These are phyloP conservation scores for Sporobolomyces phaffii DNA, from an alignment of 768 basidiomycete genomes.

Conservation along the genomic window DNA sequence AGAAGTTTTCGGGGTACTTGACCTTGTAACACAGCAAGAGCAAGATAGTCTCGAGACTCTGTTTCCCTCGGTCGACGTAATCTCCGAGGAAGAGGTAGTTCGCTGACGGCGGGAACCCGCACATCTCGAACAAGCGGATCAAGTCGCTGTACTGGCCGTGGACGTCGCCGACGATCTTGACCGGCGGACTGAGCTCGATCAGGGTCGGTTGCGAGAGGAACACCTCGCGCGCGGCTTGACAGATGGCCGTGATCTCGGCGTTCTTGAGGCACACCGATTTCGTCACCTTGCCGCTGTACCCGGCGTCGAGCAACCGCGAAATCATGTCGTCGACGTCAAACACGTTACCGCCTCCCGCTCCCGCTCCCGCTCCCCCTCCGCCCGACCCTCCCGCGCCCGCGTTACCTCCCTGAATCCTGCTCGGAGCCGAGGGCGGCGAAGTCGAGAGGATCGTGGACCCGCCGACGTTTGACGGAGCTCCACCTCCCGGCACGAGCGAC, in stretches of 20 bases:
- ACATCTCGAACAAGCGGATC: constrained; percentile 98
- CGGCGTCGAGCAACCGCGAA: constrained; percentile 86
- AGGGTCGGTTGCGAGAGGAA: constrained; percentile 94
- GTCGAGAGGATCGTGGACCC: constrained; percentile 39
- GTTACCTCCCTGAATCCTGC: not conserved
- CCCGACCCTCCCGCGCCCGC: no score
- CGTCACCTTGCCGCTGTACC: constrained; percentile 95
- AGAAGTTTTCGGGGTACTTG: constrained; percentile 99
- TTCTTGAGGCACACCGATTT: constrained; percentile 88
- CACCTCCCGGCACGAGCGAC: not conserved
- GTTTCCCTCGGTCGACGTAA: constrained; percentile 98
- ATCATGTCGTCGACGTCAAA: constrained; percentile 99
- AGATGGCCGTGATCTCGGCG: constrained; percentile 86
- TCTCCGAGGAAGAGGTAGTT: constrained; percentile 99
- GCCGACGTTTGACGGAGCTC: constrained; percentile 9
- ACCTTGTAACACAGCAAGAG: constrained; percentile 97
- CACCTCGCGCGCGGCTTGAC: constrained; percentile 89
- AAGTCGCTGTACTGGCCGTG: constrained; percentile 99
- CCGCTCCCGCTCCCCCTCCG: no score
- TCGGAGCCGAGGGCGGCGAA: constrained; percentile 22
- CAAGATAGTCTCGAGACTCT: constrained; percentile 95
- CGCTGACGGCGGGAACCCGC: constrained; percentile 91
- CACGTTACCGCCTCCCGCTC: constrained; percentile 46
- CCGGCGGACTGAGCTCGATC: constrained; percentile 92
- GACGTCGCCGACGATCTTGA: constrained; percentile 98